These are phyloP conservation scores for Crucibulum laeve DNA, from an alignment of 768 basidiomycete species.

Conservation along the genomic window DNA sequence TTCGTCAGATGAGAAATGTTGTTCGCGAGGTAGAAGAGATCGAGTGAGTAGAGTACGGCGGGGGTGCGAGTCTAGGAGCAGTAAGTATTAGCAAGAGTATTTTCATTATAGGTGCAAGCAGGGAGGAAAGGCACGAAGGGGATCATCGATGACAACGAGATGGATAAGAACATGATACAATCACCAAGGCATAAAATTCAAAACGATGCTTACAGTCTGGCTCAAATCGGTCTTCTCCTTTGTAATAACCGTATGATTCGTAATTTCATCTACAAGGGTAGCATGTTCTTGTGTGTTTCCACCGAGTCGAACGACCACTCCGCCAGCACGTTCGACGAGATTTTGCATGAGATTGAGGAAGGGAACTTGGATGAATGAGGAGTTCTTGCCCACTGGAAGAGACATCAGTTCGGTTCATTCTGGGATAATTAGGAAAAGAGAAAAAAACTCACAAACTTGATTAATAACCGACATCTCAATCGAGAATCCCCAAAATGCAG, in stretches of 20 bases:
- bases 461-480: conserved; percentile 2
- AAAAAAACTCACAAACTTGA: conserved; percentile 1
- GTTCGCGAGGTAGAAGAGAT: conserved; percentile 61
- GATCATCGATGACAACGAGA: too few relatives aligned
- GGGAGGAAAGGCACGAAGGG: too few relatives aligned
- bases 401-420: too few relatives aligned
- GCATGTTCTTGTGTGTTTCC: conserved; percentile 67
- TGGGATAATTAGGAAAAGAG: conserved; percentile 1
- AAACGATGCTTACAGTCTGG: conserved; percentile 1
- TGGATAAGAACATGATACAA: too few relatives aligned
- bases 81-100: background rate
- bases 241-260: conserved; percentile 33
- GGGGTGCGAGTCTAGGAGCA: conserved; percentile 53
- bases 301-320: conserved; percentile 54
- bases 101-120: background rate
- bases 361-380: conserved; percentile 35
- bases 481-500: background rate
- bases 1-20: conserved; percentile 57
- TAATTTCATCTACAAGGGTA: conserved; percentile 32
- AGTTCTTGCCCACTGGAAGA: conserved; percentile 45
- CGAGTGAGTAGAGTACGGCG: conserved; percentile 57
- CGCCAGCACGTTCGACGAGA: conserved; percentile 50
- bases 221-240: conserved; percentile 27
- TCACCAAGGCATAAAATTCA: background rate
- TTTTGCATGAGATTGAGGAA: conserved; percentile 68